A percentile compares a stretch with the other conserved stretches of the same genome.
Conservation (phyloP, 2,329 filamentous ascomycete genomes). For the Ophiosphaerella narmari region DNA sequence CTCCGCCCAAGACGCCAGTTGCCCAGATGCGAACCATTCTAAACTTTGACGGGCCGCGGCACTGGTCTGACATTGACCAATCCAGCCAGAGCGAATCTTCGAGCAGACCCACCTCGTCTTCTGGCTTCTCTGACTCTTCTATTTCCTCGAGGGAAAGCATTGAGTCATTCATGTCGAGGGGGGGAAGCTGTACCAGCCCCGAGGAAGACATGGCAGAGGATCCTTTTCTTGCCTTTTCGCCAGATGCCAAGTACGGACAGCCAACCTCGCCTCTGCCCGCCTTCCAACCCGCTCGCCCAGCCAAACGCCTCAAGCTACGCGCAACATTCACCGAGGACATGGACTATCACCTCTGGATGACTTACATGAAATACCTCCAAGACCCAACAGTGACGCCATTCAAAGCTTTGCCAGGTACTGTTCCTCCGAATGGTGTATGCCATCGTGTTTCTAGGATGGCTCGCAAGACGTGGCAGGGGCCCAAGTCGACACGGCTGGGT, state of each 20-base stretch:
- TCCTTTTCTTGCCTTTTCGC: slow-evolving; percentile 56
- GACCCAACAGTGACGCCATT: slow-evolving; percentile 70
- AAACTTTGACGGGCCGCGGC: slow-evolving; percentile 31
- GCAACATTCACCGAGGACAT: slow-evolving; percentile 64
- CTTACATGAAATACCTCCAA: slow-evolving; percentile 68
- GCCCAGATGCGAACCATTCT: slow-evolving; percentile 44
- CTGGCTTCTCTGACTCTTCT: slow-evolving; percentile 65
- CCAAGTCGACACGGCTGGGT: slow-evolving; percentile 41
- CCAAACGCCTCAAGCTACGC: slow-evolving; percentile 51
- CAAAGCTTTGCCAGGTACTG: slow-evolving; percentile 67
- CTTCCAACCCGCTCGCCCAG: slow-evolving; percentile 29
- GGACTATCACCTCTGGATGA: slow-evolving; percentile 70
- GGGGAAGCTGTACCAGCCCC: slow-evolving; percentile 64
- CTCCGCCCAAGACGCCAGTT: slow-evolving; percentile 56
- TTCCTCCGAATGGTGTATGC: slow-evolving; percentile 67
- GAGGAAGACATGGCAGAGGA: slow-evolving; percentile 61
- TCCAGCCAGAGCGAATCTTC: slow-evolving; percentile 50
- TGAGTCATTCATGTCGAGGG: slow-evolving; percentile 60
- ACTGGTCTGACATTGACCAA: slow-evolving; percentile 40
- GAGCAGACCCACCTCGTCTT: slow-evolving; percentile 62
- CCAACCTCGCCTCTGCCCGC: slow-evolving; percentile 38
- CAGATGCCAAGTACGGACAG: slow-evolving; percentile 30
- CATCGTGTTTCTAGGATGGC: slow-evolving; percentile 66
- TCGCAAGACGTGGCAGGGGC: slow-evolving; percentile 62
- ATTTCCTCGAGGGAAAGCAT: slow-evolving; percentile 63